A percentile compares a stretch with the other conserved stretches of the same genome.
Conservation (phyloP, 2,329 filamentous ascomycete species). For the Aspergillus alliaceus region DNA sequence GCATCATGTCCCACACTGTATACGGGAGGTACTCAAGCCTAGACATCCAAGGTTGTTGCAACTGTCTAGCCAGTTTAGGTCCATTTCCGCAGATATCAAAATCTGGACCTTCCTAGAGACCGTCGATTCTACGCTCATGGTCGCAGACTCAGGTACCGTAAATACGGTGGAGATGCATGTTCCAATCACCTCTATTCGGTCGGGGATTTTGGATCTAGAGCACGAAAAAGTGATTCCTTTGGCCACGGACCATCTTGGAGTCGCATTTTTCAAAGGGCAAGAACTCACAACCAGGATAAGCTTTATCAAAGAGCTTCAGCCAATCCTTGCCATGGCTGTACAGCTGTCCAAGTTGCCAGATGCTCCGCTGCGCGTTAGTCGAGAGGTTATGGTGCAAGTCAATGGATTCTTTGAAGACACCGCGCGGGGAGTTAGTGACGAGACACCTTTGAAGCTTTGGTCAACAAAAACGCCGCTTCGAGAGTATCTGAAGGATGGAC, state of each 20-base stretch:
- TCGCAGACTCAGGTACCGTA: constrained; percentile 33
- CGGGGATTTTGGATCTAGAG: constrained; percentile 32
- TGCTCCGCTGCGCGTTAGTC: constrained; percentile 51
- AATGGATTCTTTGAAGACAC: constrained; percentile 65
- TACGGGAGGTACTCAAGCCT: constrained; percentile 54
- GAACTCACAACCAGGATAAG: constrained; percentile 27
- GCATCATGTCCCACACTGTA: constrained; percentile 50
- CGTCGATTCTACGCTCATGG: constrained; percentile 58
- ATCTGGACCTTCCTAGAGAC: constrained; percentile 67
- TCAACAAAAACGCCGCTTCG: constrained; percentile 28
- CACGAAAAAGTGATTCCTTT: constrained; percentile 34
- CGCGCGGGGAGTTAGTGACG: constrained; percentile 52
- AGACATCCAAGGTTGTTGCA: constrained; percentile 51
- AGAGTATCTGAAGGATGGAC: constrained; percentile 58
- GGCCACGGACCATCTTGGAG: constrained; percentile 32
- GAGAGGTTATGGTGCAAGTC: constrained; percentile 58
- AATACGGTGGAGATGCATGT: constrained; percentile 58
- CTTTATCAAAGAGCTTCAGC: constrained; percentile 27
- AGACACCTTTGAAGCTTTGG: constrained; percentile 33
- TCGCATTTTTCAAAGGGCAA: constrained; percentile 31
- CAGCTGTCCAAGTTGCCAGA: constrained; percentile 35
- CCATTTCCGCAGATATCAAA: constrained; percentile 58
- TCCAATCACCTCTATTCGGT: constrained; percentile 55
- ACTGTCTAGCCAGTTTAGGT: constrained; percentile 56
- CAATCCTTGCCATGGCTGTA: constrained; percentile 20